These are phyloP conservation scores for Spiraea crenata DNA, from an alignment of 331 rosid species.

Conservation along the genomic window DNA sequence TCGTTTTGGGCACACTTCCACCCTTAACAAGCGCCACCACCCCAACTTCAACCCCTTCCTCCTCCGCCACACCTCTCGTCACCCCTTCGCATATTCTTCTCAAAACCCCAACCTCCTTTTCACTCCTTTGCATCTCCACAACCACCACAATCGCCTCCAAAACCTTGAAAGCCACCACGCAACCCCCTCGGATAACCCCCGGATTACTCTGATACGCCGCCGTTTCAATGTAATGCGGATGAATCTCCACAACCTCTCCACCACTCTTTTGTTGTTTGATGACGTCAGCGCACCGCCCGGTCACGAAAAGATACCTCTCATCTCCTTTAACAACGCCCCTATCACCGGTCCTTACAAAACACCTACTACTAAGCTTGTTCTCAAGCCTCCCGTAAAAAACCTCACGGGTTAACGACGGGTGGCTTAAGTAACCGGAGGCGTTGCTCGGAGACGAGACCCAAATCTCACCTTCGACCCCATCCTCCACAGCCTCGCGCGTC, in stretches of 20 bases:
- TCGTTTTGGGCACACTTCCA: constrained; percentile 66
- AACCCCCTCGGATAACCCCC: constrained; percentile 59
- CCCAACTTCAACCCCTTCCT: constrained; percentile 53
- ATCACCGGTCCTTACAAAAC: constrained; percentile 69
- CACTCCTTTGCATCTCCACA: constrained; percentile 50
- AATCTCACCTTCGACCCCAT: constrained; percentile 84
- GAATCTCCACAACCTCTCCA: constrained; percentile 24
- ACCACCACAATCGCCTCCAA: constrained; percentile 38
- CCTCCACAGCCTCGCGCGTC: constrained; percentile 60
- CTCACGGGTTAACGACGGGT: constrained; percentile 60
- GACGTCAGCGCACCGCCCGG: constrained; percentile 53
- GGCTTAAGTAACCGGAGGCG: constrained; percentile 64
- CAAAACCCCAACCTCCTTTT: constrained; percentile 24
- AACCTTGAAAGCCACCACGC: constrained; percentile 49
- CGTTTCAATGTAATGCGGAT: constrained; percentile 66
- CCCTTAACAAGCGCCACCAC: constrained; percentile 58
- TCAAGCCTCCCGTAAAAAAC: constrained; percentile 47
- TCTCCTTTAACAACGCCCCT: constrained; percentile 64
- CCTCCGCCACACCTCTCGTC: constrained; percentile 33
- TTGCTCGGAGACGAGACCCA: constrained; percentile 86
- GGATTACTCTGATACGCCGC: constrained; percentile 43
- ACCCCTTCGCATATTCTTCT: constrained; percentile 46
- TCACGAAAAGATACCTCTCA: constrained; percentile 58
- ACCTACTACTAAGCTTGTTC: constrained; percentile 24
- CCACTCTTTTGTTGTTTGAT: constrained; percentile 38